These are phyloP conservation scores for Podospora appendiculata DNA, from an alignment of 495 filamentous ascomycete genomes.

Conservation along the genomic window DNA sequence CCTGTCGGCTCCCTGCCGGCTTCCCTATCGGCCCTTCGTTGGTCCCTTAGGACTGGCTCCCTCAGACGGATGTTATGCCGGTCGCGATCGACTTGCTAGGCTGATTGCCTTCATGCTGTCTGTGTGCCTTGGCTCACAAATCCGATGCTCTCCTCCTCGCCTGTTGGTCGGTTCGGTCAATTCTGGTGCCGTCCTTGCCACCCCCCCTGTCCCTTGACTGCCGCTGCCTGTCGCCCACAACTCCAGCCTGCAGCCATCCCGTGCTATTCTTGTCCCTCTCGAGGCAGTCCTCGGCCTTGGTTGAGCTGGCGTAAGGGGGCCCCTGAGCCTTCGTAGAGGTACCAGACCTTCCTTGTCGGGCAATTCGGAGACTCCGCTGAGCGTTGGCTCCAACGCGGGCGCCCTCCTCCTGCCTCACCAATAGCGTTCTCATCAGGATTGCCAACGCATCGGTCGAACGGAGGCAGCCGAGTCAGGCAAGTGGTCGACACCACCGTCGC, in stretches of 20 bases:
- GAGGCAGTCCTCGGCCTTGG: background rate
- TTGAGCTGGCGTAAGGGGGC: constrained; percentile 1
- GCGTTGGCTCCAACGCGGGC: constrained; percentile 1
- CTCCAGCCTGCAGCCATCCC: background rate
- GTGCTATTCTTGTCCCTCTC: background rate
- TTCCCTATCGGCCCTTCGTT: background rate
- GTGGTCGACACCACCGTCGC: constrained; percentile 1
- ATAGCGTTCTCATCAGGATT: constrained; percentile 1
- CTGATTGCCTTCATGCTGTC: constrained; percentile 1
- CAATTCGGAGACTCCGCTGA: background rate
- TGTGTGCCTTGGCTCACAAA: constrained; percentile 1
- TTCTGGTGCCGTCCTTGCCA: background rate
- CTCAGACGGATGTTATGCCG: constrained; percentile 1
- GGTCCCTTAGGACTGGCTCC: background rate
- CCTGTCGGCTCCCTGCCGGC: too few species aligned
- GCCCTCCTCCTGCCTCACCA: background rate
- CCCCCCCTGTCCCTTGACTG: background rate
- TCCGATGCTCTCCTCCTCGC: constrained; percentile 2
- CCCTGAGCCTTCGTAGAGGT: constrained; percentile 1
- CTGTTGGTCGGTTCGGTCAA: background rate
- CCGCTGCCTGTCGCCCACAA: background rate
- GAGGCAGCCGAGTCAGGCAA: constrained; percentile 2
- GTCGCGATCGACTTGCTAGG: too few species aligned
- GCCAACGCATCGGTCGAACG: background rate
- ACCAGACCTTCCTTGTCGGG: constrained; percentile 2